Percentiles rank a stretch among this genome's conserved stretches.
These are phyloP conservation scores for Hyphodiscus sp. DNA, from an alignment of 2,329 filamentous ascomycete species.

Conservation along the genomic window DNA sequence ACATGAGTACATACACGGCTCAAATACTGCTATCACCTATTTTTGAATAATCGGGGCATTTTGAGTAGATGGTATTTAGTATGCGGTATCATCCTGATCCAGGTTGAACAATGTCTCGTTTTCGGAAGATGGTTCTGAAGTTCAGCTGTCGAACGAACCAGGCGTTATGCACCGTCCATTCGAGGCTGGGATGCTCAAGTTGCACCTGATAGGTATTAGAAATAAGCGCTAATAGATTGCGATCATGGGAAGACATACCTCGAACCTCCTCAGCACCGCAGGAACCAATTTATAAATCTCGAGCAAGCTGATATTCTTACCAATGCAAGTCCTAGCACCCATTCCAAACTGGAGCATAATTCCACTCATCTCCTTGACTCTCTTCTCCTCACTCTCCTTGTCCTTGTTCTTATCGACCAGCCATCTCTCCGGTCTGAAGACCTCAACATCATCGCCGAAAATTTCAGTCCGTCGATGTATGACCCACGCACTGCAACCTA, in stretches of 20 bases:
- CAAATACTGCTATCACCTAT: background rate
- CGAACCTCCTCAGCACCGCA: constrained; percentile 56
- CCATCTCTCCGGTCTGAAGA: constrained; percentile 65
- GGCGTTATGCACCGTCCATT: constrained; percentile 54
- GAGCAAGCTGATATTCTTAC: constrained; percentile 57
- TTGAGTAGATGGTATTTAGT: background rate
- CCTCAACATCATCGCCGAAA: constrained; percentile 61
- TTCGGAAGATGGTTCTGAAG: constrained; percentile 34
- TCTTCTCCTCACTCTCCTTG: constrained; percentile 39
- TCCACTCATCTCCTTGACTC: constrained; percentile 60
- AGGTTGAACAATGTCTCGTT: constrained; percentile 19
- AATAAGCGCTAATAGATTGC: background rate
- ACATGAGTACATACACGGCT: background rate
- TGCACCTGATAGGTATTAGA: constrained; percentile 36
- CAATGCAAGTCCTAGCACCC: constrained; percentile 63
- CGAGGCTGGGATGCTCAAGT: constrained; percentile 46
- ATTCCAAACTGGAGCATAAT: constrained; percentile 70
- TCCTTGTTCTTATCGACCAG: constrained; percentile 37
- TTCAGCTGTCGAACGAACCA: constrained; percentile 58
- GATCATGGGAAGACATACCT: constrained; percentile 35
- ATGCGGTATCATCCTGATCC: background rate
- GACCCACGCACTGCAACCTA: constrained; percentile 71
- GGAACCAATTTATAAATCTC: constrained; percentile 60
- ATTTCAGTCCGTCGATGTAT: constrained; percentile 61
- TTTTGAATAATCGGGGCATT: background rate